Conservation (phyloP, 2,329 filamentous ascomycete genomes). For the Colletotrichum sidae region DNA sequence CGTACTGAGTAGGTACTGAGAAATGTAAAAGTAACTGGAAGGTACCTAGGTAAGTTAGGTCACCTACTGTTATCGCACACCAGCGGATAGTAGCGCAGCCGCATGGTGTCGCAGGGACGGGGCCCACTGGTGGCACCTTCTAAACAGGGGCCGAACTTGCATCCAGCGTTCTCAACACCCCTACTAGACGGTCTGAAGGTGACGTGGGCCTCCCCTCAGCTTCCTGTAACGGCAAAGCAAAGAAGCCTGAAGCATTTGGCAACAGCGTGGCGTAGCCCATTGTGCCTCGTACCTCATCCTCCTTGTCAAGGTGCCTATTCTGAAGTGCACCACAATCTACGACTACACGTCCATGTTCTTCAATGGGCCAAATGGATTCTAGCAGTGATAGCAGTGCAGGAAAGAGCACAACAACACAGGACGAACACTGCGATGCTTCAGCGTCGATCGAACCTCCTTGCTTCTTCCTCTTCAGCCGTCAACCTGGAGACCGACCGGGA, state of each 20-base stretch:
- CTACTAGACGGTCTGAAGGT: neutral
- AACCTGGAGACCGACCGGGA: conserved; percentile 24
- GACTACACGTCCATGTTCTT: too few species aligned
- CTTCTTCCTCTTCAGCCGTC: conserved; percentile 8
- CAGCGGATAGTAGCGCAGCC: conserved; percentile 33
- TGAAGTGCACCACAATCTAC: too few species aligned
- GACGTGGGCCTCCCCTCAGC: neutral
- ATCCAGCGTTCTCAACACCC: too few species aligned
- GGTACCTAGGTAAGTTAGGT: conserved; percentile 13
- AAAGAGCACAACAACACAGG: too few species aligned
- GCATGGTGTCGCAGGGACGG: conserved; percentile 26
- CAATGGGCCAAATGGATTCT: too few species aligned
- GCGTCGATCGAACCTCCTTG: conserved; percentile 6
- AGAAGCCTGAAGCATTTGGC: neutral
- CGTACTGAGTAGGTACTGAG: too few species aligned
- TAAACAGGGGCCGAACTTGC: conserved; percentile 21
- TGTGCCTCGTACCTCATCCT: too few species aligned
- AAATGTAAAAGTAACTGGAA: conserved; percentile 7
- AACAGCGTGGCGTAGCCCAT: too few species aligned
- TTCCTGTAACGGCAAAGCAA: neutral
- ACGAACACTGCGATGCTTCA: too few species aligned
- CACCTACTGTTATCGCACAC: conserved; percentile 9
- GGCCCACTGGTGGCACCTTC: conserved; percentile 21
- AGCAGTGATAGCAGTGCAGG: too few species aligned
- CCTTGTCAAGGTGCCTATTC: too few species aligned